These are phyloP conservation scores for Alternaria ethzedia DNA, from an alignment of 2,329 filamentous ascomycete species.

Conservation along the genomic window DNA sequence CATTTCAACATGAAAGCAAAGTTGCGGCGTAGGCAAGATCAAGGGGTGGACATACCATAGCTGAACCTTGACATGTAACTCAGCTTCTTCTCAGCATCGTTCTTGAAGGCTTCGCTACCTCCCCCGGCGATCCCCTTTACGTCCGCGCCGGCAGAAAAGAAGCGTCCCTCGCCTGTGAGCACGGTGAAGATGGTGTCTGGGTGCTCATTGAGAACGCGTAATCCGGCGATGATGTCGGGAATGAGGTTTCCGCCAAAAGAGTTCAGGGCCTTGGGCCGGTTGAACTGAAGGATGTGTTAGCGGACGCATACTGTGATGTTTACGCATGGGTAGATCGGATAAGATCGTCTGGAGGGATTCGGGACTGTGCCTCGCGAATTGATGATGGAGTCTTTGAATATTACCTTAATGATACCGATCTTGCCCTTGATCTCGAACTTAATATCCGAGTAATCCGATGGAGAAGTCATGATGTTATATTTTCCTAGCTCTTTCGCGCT, in stretches of 20 bases:
- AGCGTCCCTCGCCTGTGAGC: constrained; percentile 58
- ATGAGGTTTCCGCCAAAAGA: constrained; percentile 57
- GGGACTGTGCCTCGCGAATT: neutral
- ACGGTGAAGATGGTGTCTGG: constrained; percentile 60
- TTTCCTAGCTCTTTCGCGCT: neutral
- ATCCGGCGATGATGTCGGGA: constrained; percentile 51
- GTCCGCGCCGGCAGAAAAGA: constrained; percentile 59
- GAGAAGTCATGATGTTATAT: constrained; percentile 30
- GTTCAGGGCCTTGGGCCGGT: constrained; percentile 57
- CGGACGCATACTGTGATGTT: neutral
- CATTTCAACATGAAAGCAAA: neutral
- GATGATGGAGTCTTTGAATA: neutral
- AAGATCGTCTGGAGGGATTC: neutral
- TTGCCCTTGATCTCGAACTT: constrained; percentile 52
- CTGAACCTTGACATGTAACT: constrained; percentile 31
- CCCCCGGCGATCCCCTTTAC: constrained; percentile 44
- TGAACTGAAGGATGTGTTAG: constrained; percentile 46
- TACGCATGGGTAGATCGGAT: neutral
- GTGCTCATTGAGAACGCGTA: constrained; percentile 55
- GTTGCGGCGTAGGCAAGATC: neutral
- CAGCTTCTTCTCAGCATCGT: constrained; percentile 45
- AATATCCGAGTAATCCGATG: constrained; percentile 49
- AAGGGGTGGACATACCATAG: constrained; percentile 31
- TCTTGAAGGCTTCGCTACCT: constrained; percentile 15
- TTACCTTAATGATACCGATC: constrained; percentile 57